These are phyloP conservation scores for Coniochaeta sp. DNA, from an alignment of 2,329 filamentous ascomycete species.

Conservation along the genomic window DNA sequence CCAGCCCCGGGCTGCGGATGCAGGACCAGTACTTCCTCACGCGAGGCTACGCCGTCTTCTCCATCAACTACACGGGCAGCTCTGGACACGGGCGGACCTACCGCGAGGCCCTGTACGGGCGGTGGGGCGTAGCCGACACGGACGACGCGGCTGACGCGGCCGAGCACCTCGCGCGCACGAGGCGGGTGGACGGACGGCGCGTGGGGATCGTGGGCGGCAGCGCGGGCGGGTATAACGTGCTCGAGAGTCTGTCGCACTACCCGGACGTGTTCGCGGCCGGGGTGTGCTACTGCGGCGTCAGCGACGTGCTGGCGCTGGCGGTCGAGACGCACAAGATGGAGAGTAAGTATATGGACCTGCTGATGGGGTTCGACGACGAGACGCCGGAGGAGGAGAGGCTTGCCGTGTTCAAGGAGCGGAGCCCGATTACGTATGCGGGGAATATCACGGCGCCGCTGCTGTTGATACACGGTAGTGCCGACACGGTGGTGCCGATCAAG, in stretches of 20 bases:
- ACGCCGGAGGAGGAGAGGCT: slow-evolving; percentile 30
- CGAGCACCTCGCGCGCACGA: slow-evolving; percentile 27
- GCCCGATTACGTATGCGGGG: slow-evolving; percentile 40
- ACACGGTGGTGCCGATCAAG: slow-evolving; percentile 50
- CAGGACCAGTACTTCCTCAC: slow-evolving; percentile 45
- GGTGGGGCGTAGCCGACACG: slow-evolving; percentile 44
- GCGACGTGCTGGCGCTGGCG: slow-evolving; percentile 36
- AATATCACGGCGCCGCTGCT: slow-evolving; percentile 42
- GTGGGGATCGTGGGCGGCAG: slow-evolving; percentile 44
- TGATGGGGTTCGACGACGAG: slow-evolving; percentile 29
- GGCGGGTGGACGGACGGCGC: slow-evolving; percentile 25
- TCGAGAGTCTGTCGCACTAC: slow-evolving; percentile 39
- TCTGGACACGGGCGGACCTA: slow-evolving; percentile 43
- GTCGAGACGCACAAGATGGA: slow-evolving; percentile 50
- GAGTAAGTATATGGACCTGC: slow-evolving; percentile 37
- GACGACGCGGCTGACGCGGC: slow-evolving; percentile 42
- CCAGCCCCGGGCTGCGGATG: slow-evolving; percentile 33
- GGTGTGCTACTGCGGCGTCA: slow-evolving; percentile 42
- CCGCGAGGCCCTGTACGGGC: slow-evolving; percentile 37
- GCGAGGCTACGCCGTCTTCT: slow-evolving; percentile 42
- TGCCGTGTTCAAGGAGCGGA: slow-evolving; percentile 35
- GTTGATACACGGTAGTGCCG: slow-evolving; percentile 47
- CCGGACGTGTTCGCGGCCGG: slow-evolving; percentile 40
- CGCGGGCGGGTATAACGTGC: slow-evolving; percentile 46
- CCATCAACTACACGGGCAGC: slow-evolving; percentile 46